A percentile compares a stretch with the other conserved stretches of the same genome.
Conservation (phyloP, 148 eudicot species). For the Nepenthes mirabilis region DNA sequence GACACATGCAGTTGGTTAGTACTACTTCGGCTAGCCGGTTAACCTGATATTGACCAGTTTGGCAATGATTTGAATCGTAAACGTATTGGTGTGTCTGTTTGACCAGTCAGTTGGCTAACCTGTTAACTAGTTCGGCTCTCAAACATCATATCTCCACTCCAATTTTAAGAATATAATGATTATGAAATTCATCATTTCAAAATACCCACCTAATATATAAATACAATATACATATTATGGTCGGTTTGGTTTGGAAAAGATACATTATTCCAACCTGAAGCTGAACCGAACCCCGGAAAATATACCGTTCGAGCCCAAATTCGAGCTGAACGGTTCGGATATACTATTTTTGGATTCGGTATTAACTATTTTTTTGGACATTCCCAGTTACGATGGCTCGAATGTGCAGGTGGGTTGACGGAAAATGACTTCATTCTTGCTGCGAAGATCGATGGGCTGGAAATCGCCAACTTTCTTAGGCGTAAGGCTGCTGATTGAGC, state of each 20-base stretch:
- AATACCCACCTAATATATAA: too few relatives aligned
- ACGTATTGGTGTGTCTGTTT: too few relatives aligned
- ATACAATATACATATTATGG: too few relatives aligned
- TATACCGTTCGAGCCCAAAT: too few relatives aligned
- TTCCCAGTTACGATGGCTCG: background rate
- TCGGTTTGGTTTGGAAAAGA: too few relatives aligned
- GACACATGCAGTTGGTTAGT: slow-evolving; percentile 89
- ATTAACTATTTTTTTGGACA: background rate
- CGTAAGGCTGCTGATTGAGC: slow-evolving; percentile 24
- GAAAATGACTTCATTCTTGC: slow-evolving; percentile 98
- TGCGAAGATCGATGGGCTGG: slow-evolving; percentile 58
- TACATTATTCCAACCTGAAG: too few relatives aligned
- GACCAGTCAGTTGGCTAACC: too few relatives aligned
- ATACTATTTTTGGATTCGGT: background rate
- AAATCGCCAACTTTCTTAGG: slow-evolving; percentile 56
- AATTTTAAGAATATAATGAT: background rate
- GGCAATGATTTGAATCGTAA: too few relatives aligned
- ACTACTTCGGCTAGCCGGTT: background rate
- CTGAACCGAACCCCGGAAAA: too few relatives aligned
- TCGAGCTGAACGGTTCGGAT: background rate
- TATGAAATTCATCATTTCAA: background rate
- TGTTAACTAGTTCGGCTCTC: too few relatives aligned
- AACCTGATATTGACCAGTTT: too few relatives aligned
- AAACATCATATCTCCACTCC: background rate
- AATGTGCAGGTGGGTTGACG: slow-evolving; percentile 78